These are phyloP conservation scores for Annona squamosa DNA, from an alignment of 164 flowering plant species.

Conservation along the genomic window DNA sequence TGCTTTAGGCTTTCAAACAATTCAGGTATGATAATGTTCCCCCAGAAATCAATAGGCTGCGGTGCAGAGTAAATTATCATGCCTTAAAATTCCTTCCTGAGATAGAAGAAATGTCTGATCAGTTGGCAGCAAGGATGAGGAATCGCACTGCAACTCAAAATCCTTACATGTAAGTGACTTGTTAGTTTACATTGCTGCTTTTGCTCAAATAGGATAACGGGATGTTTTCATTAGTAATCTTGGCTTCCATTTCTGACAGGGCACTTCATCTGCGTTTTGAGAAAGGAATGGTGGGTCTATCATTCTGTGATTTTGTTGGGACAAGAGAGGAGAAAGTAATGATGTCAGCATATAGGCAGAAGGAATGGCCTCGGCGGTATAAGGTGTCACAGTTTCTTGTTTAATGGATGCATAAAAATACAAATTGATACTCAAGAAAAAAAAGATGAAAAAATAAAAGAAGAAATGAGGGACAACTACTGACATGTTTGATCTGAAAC, in stretches of 20 bases:
- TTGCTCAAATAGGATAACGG: not conserved
- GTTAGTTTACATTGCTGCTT: not conserved
- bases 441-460: not conserved
- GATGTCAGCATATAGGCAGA: slow-evolving; percentile 89
- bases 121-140: slow-evolving; percentile 78
- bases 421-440: not conserved
- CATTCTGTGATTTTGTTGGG: slow-evolving; percentile 98
- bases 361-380: slow-evolving; percentile 98
- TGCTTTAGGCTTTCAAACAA: not conserved
- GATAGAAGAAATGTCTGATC: slow-evolving; percentile 91
- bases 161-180: slow-evolving; percentile 66
- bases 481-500: slow-evolving; percentile 1
- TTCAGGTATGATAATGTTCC: slow-evolving; percentile 96
- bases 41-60: slow-evolving; percentile 78
- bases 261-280: slow-evolving; percentile 99
- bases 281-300: slow-evolving; percentile 98
- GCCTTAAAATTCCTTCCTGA: slow-evolving; percentile 90
- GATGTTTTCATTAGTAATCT: not conserved
- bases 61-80: slow-evolving; percentile 96
- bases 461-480: not conserved
- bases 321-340: slow-evolving; percentile 85
- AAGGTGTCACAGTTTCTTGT: slow-evolving; percentile 40
- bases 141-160: slow-evolving; percentile 77
- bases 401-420: no score
- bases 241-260: slow-evolving; percentile 32